These are phyloP conservation scores for Eucommia ulmoides DNA, from an alignment of 257 asterid genomes.

Conservation along the genomic window DNA sequence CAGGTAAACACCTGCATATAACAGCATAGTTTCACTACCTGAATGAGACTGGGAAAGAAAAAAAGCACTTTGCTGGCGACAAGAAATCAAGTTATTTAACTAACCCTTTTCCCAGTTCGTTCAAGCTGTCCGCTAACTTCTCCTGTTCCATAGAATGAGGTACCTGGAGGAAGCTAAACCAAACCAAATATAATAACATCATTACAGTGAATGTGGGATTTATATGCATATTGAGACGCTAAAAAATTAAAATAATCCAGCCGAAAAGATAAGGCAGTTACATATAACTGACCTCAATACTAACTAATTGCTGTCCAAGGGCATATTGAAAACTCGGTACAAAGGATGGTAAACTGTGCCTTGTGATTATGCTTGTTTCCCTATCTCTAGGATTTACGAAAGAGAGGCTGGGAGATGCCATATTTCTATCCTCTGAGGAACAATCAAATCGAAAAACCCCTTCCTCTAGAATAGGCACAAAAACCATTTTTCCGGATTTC, in stretches of 20 bases:
- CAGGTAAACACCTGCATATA: constrained; percentile 70
- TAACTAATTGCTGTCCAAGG: constrained; percentile 55
- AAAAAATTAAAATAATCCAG: not conserved
- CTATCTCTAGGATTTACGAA: constrained; percentile 50
- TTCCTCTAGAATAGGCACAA: constrained; percentile 75
- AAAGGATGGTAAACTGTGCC: constrained; percentile 34
- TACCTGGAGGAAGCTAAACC: constrained; percentile 65
- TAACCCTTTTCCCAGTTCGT: constrained; percentile 90
- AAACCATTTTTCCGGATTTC: constrained; percentile 59
- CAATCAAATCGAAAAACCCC: constrained; percentile 92
- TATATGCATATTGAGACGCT: not conserved
- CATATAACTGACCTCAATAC: constrained; percentile 40
- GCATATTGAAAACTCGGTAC: constrained; percentile 59
- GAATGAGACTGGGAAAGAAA: too few species aligned
- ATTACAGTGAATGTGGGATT: constrained; percentile 3
- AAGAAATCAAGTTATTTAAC: constrained; percentile 6
- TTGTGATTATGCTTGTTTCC: constrained; percentile 46
- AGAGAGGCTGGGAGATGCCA: constrained; percentile 76
- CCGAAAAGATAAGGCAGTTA: not conserved
- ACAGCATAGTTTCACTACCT: too few species aligned
- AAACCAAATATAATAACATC: constrained; percentile 11
- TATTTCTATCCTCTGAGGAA: constrained; percentile 56
- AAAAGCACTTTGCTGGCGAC: too few species aligned
- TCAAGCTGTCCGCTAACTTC: constrained; percentile 85
- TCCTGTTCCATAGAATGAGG: constrained; percentile 95